These are phyloP conservation scores for Aspergillus fructus DNA, from an alignment of 2,329 filamentous ascomycete species.

Conservation along the genomic window DNA sequence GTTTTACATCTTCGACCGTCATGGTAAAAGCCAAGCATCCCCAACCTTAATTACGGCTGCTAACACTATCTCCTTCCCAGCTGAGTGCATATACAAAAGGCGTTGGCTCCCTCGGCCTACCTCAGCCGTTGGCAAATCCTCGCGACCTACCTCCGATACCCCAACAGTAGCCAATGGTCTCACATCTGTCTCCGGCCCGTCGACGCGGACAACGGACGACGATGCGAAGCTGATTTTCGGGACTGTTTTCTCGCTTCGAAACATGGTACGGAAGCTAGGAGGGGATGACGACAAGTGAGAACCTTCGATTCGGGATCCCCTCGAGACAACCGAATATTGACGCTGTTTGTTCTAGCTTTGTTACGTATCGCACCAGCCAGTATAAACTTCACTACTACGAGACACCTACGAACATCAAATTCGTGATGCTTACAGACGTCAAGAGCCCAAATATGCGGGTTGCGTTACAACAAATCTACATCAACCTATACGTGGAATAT, in stretches of 20 bases:
- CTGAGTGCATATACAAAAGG: conserved; percentile 95
- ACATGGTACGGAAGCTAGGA: conserved; percentile 94
- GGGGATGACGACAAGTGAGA: conserved; percentile 76
- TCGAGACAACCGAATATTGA: not conserved
- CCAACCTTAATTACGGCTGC: not conserved
- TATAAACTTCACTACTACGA: conserved; percentile 99
- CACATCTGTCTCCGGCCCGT: conserved; percentile 33
- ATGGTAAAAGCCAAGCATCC: conserved; percentile 61
- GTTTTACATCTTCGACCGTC: conserved; percentile 98
- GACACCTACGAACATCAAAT: conserved; percentile 91
- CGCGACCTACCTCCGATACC: conserved; percentile 51
- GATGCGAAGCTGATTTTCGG: conserved; percentile 98
- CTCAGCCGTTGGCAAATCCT: conserved; percentile 46
- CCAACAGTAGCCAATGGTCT: conserved; percentile 46
- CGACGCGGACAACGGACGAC: conserved; percentile 62
- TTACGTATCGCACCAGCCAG: conserved; percentile 87
- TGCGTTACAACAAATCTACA: conserved; percentile 96
- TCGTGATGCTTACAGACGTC: conserved; percentile 93
- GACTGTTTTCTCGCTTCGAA: conserved; percentile 91
- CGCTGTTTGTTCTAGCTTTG: conserved; percentile 61
- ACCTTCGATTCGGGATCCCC: not conserved
- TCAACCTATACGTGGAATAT: conserved; percentile 96
- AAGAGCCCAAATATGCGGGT: conserved; percentile 86
- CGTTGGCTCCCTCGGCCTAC: conserved; percentile 68
- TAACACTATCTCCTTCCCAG: conserved; percentile 47